phyloP scores from a whole-genome alignment of 805 yeast genomes.

The Pichia heedii region DNA sequence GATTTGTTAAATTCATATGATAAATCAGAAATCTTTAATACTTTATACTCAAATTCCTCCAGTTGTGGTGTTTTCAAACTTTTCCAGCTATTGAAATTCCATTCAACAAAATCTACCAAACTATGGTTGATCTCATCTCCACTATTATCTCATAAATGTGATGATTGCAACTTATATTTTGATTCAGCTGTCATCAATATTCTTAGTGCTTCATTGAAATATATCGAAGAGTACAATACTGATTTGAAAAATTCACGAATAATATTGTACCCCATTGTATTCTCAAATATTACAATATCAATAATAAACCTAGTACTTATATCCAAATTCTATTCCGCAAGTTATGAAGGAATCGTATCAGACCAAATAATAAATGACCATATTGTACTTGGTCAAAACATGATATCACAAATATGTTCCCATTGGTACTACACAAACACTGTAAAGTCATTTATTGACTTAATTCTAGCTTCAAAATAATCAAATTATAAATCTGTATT shows the following conservation, averaged over 20 bases:
- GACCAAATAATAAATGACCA: background rate
- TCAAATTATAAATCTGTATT: background rate
- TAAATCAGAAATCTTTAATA: conserved; percentile 3
- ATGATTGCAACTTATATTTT: conserved; percentile 2
- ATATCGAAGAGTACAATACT: background rate
- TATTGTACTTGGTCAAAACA: background rate
- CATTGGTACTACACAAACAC: conserved; percentile 2
- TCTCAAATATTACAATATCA: conserved; percentile 2
- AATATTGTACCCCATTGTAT: background rate
- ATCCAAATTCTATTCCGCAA: background rate
- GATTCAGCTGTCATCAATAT: background rate
- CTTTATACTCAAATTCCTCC: conserved; percentile 2
- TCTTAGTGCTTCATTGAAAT: background rate
- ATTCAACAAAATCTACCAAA: background rate
- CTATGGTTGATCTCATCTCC: conserved; percentile 11
- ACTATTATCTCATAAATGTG: conserved; percentile 12
- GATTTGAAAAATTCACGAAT: background rate
- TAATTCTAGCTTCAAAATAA: background rate
- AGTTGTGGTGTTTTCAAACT: conserved; percentile 8
- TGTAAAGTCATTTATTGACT: conserved; percentile 1
- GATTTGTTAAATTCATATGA: background rate
- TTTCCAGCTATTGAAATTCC: background rate
- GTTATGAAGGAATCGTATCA: background rate
- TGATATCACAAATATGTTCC: background rate
- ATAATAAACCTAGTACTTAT: background rate